These are phyloP conservation scores for Trametes elegans DNA, from an alignment of 768 basidiomycete species.

Conservation along the genomic window DNA sequence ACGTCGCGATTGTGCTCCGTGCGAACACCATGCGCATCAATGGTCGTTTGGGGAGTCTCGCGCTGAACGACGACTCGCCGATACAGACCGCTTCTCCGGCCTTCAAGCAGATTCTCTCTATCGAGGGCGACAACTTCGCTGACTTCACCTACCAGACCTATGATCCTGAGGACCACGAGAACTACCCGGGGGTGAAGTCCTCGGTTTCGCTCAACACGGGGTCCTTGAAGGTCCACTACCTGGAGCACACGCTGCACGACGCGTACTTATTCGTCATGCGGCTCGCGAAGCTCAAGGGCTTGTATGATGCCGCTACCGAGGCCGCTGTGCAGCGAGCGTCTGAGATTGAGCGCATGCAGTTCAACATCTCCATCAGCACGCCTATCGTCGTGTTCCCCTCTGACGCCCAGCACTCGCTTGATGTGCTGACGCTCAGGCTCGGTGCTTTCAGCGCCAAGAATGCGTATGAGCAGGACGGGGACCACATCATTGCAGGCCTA, in stretches of 20 bases:
- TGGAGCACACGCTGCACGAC: slow-evolving; percentile 88
- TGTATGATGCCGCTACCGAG: slow-evolving; percentile 93
- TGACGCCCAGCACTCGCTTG: slow-evolving; percentile 54
- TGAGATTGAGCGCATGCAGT: slow-evolving; percentile 94
- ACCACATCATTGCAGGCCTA: slow-evolving; percentile 71
- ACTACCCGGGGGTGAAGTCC: slow-evolving; percentile 79
- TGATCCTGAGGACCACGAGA: slow-evolving; percentile 64
- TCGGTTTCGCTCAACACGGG: slow-evolving; percentile 80
- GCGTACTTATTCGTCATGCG: slow-evolving; percentile 82
- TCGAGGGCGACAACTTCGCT: slow-evolving; percentile 92
- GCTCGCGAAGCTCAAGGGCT: slow-evolving; percentile 85
- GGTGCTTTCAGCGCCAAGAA: slow-evolving; percentile 89
- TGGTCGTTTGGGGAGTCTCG: slow-evolving; percentile 80
- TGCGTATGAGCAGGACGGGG: slow-evolving; percentile 53
- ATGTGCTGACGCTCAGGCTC: slow-evolving; percentile 76
- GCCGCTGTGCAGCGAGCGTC: slow-evolving; percentile 90
- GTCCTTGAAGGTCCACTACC: slow-evolving; percentile 84
- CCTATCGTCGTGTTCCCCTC: slow-evolving; percentile 91
- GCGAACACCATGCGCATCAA: slow-evolving; percentile 73
- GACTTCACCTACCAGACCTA: slow-evolving; percentile 93
- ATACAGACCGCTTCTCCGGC: slow-evolving; percentile 50
- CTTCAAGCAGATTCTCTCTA: slow-evolving; percentile 86
- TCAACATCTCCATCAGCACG: slow-evolving; percentile 84
- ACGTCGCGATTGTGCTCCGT: slow-evolving; percentile 74
- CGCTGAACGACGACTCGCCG: slow-evolving; percentile 71